Evolutionary conservation across 352 stramenopile species (phyloP).

Genomic region (Phytophthora pini): DNA sequence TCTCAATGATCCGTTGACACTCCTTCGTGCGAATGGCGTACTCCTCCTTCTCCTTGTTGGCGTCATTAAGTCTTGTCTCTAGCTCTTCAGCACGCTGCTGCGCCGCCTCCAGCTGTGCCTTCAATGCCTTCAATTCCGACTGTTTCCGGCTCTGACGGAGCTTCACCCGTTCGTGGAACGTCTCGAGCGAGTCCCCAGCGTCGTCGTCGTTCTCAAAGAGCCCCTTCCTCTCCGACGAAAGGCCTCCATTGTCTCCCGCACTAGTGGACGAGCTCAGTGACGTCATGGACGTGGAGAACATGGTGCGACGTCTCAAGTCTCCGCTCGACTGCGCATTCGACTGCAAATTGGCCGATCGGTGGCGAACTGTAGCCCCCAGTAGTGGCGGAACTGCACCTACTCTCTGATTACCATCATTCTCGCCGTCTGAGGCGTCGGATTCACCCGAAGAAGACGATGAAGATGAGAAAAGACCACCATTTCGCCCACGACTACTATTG

Average conservation of each 20-base stretch:
- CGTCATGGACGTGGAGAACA: conserved; percentile 46
- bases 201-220: conserved; percentile 85
- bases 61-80: conserved; percentile 39
- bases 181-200: conserved; percentile 69
- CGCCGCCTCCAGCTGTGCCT: conserved; percentile 49
- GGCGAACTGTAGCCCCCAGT: conserved; percentile 21
- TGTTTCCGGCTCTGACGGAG: conserved; percentile 75
- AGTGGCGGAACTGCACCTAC: conserved; percentile 19
- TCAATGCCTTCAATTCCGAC: conserved; percentile 61
- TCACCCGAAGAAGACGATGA: conserved; percentile 42
- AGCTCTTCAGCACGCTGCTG: conserved; percentile 39
- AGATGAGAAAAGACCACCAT: conserved; percentile 47
- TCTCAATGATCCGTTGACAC: conserved; percentile 85
- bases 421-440: conserved; percentile 28
- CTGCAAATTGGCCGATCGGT: conserved; percentile 35
- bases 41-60: conserved; percentile 66
- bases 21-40: conserved; percentile 77
- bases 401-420: conserved; percentile 21
- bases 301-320: conserved; percentile 42
- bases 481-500: conserved; percentile 35
- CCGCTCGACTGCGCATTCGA: conserved; percentile 21
- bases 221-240: conserved; percentile 56
- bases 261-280: conserved; percentile 22
- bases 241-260: conserved; percentile 14
- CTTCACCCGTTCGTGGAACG: conserved; percentile 73